Evolutionary conservation across 305 asterid genomes (phyloP).

Genomic region (Plantago lanceolata): DNA sequence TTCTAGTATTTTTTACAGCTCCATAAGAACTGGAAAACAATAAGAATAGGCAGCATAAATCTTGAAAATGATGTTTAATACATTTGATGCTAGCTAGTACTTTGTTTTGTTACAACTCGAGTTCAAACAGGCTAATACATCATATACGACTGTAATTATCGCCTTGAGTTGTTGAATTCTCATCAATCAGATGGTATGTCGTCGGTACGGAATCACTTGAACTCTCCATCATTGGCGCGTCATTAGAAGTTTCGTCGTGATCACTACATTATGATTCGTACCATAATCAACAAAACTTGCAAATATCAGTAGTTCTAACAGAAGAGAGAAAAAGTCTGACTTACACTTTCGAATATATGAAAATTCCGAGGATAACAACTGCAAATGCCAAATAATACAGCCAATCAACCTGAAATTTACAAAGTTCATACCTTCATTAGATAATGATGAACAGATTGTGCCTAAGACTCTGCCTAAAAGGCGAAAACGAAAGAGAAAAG

Average conservation of each 20-base stretch:
- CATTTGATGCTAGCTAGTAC: too few relatives aligned
- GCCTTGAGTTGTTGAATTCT: constrained; percentile 10
- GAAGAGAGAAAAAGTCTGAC: neutral
- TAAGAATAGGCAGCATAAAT: too few relatives aligned
- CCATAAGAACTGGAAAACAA: too few relatives aligned
- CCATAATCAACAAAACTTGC: neutral
- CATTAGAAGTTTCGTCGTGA: constrained; percentile 25
- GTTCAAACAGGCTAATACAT: too few relatives aligned
- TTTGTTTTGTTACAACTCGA: too few relatives aligned
- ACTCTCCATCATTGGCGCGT: constrained; percentile 21
- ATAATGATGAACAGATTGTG: too few relatives aligned
- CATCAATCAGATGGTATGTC: constrained; percentile 36
- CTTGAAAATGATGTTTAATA: too few relatives aligned
- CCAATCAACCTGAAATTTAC: constrained; percentile 63
- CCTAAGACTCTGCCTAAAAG: neutral
- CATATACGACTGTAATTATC: too few relatives aligned
- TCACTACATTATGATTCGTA: constrained; percentile 20
- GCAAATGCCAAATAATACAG: constrained; percentile 55
- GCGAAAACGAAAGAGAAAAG: neutral
- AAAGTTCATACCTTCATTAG: neutral
- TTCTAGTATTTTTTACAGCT: too few relatives aligned
- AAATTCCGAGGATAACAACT: constrained; percentile 52
- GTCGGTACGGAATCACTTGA: constrained; percentile 18
- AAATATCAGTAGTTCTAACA: neutral
- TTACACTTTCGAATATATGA: constrained; percentile 54